Conservation (phyloP, 1,284 basidiomycete species). For the Trichosporon asahii region DNA sequence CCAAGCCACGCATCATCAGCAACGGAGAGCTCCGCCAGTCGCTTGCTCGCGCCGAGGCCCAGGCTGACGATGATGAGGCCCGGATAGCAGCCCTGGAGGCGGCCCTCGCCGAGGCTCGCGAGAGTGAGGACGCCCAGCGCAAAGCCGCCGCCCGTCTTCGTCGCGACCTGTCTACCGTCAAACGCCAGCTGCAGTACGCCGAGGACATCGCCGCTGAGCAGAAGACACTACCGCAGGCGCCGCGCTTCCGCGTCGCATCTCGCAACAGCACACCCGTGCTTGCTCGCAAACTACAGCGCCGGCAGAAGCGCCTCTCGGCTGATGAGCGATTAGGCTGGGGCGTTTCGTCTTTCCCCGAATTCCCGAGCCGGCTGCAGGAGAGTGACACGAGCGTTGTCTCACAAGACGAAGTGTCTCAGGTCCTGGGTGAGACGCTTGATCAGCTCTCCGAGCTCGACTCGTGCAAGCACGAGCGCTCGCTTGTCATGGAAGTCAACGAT, state of each 20-base stretch:
- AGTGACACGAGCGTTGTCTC: conserved; percentile 2
- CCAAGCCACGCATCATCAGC: background rate
- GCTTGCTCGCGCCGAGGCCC: conserved; percentile 21
- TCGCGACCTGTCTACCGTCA: conserved; percentile 37
- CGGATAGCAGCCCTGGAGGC: conserved; percentile 34
- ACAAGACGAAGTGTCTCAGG: conserved; percentile 6
- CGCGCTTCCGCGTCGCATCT: conserved; percentile 1
- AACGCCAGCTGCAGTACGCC: conserved; percentile 33
- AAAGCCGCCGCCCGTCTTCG: conserved; percentile 38
- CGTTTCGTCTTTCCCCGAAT: conserved; percentile 31
- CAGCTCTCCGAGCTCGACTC: background rate
- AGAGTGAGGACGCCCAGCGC: conserved; percentile 39
- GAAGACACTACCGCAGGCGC: conserved; percentile 9
- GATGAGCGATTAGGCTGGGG: conserved; percentile 31
- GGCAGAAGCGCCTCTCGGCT: background rate
- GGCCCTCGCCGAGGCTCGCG: conserved; percentile 40
- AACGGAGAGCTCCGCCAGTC: conserved; percentile 12
- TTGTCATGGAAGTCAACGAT: background rate
- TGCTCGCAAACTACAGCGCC: background rate
- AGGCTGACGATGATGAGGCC: conserved; percentile 34
- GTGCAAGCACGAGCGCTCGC: background rate
- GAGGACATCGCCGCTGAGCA: conserved; percentile 25
- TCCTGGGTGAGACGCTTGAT: background rate
- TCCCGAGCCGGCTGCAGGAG: conserved; percentile 16
- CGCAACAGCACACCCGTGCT: conserved; percentile 1